phyloP scores from a whole-genome alignment of 129 eudicot genomes.

The Flaveria trinervia region DNA sequence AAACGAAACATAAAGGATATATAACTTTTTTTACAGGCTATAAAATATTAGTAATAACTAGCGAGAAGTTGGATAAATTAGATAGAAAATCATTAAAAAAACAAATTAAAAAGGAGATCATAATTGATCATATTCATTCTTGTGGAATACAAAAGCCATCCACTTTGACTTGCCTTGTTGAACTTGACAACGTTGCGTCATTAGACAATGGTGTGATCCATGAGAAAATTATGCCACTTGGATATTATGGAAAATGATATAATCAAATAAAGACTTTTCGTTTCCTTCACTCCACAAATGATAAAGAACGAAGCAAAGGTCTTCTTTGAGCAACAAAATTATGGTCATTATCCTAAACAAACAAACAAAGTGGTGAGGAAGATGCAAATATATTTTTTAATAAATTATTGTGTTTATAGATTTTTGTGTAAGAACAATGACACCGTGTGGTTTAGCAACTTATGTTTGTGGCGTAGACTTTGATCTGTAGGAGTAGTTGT shows the following conservation, averaged over 20 bases:
- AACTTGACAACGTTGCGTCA: conserved; percentile 35
- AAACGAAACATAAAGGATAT: no score
- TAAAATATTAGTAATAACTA: no score
- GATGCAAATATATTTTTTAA: not conserved
- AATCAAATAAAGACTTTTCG: conserved; percentile 4
- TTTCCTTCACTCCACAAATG: conserved; percentile 32
- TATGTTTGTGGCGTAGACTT: no score
- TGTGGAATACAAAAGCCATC: conserved; percentile 35
- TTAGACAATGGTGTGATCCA: conserved; percentile 29
- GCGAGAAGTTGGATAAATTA: no score
- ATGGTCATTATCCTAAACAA: conserved; percentile 10
- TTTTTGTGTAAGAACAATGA: not conserved
- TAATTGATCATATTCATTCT: not conserved
- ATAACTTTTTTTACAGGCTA: no score
- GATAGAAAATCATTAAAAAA: no score
- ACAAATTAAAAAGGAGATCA: no score
- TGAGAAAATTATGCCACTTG: not conserved
- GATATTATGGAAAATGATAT: conserved; percentile 19
- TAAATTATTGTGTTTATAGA: not conserved
- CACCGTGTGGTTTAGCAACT: not conserved
- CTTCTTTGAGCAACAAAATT: conserved; percentile 20
- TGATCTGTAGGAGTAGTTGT: no score
- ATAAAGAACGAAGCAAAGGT: conserved; percentile 22
- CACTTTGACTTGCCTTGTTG: conserved; percentile 45
- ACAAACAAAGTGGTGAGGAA: not conserved